phyloP scores from a whole-genome alignment of 2,329 filamentous ascomycete genomes.

The Truncatella angustata region DNA sequence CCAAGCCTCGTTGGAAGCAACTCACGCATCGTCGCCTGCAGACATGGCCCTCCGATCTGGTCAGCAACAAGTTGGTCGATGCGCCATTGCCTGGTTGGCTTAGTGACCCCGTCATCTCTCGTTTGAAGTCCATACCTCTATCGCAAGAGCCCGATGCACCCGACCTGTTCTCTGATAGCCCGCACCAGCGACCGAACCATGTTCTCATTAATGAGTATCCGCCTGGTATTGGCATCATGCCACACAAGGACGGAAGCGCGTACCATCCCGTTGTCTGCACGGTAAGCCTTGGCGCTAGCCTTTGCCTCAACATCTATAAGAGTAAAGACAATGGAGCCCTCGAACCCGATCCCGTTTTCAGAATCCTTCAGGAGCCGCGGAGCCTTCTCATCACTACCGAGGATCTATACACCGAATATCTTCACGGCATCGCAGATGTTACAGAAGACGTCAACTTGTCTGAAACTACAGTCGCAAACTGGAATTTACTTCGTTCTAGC shows the following conservation, averaged over 20 bases:
- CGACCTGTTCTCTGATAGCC: constrained; percentile 60
- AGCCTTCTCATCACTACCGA: constrained; percentile 74
- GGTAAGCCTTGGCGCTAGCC: constrained; percentile 74
- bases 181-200: constrained; percentile 80
- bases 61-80: constrained; percentile 73
- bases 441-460: constrained; percentile 65
- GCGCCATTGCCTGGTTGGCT: constrained; percentile 76
- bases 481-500: constrained; percentile 59
- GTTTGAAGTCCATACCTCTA: constrained; percentile 50
- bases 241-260: constrained; percentile 87
- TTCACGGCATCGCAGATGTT: constrained; percentile 73
- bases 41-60: constrained; percentile 83
- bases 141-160: constrained; percentile 23
- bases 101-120: constrained; percentile 63
- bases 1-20: constrained; percentile 79
- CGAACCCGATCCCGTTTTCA: constrained; percentile 47
- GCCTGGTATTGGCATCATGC: constrained; percentile 90
- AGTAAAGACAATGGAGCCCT: constrained; percentile 61
- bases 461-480: constrained; percentile 66
- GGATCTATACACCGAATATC: constrained; percentile 64
- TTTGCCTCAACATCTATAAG: constrained; percentile 75
- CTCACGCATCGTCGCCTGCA: constrained; percentile 86
- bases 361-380: constrained; percentile 78
- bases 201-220: constrained; percentile 92
- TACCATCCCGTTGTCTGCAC: constrained; percentile 90